Base-by-base conservation (phyloP, 2,329 filamentous ascomycete genomes). In the Aspergillus sp. region DNA sequence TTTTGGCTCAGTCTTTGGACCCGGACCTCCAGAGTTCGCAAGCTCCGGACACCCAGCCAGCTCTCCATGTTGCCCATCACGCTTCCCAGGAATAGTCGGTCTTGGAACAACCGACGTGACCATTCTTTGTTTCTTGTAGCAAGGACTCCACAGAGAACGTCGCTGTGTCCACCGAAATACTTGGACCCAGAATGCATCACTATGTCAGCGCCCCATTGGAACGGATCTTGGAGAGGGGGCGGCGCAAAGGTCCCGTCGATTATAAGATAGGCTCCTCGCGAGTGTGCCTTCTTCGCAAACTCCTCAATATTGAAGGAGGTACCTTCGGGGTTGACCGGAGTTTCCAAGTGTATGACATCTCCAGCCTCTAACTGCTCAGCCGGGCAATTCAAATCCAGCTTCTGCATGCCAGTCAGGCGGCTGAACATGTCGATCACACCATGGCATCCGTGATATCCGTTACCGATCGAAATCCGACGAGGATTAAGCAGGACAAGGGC, bases 161-260 rank as follows among this genome's bases (percentile, higher is more conserved):
- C 95, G 64, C 89, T 93, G 77, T 99, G 95, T 0, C 95, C 95
- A 19, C 95, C 95, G 64, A 99, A 86, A 76, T 98, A 99, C 81
- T 98, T 99, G 17, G 93, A 96, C 3, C 92, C 95, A 51, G 85
- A 89, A 76, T 99, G 95, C 90, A 98, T 89, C 34, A 96, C 85
- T 1, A 93, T 76, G 75, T 98, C 93, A 27, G 89, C 91, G 47
- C 91, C 93, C 72, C 84, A 88, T 27, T 74, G 70, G 68, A 98
- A 95, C 0, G 95, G 93, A 68, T 97, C 90, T 72, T 91, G 89
- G 58, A 99, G 79, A 27, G 91, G 90, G 33, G 95, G 95, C 41
- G 95, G 95, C 3, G 87, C 95, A 75, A 99, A 97, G 0, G 95
- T 99, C 2, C 90, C 87, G 75, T 99, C 95, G 1, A 98, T 89